Conservation (phyloP, 352 stramenopile genomes). For the Phytophthora kernoviae region DNA sequence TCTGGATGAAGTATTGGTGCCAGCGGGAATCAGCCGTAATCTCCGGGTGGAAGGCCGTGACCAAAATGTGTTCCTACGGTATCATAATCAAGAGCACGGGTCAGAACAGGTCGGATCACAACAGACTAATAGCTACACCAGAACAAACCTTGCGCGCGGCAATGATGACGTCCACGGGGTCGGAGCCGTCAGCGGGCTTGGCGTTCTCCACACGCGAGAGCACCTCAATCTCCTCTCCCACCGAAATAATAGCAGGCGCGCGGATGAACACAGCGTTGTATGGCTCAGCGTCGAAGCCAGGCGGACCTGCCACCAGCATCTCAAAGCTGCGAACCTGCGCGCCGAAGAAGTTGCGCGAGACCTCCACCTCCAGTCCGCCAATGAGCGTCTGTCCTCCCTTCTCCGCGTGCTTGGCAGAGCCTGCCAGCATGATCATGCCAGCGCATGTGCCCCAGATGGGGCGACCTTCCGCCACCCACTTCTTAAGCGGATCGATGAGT, state of each 20-base stretch:
- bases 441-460: slow-evolving; percentile 97
- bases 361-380: slow-evolving; percentile 94
- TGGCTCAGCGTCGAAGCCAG: slow-evolving; percentile 56
- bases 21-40: slow-evolving; percentile 93
- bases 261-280: slow-evolving; percentile 98
- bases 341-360: slow-evolving; percentile 98
- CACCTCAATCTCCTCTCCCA: slow-evolving; percentile 89
- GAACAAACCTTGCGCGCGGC: slow-evolving; percentile 64
- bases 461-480: slow-evolving; percentile 69
- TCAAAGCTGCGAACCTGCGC: slow-evolving; percentile 91
- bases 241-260: slow-evolving; percentile 94
- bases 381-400: slow-evolving; percentile 94
- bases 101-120: neutral
- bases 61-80: slow-evolving; percentile 88
- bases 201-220: slow-evolving; percentile 88
- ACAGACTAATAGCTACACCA: neutral
- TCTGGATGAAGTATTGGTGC: slow-evolving; percentile 95
- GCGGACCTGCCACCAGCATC: slow-evolving; percentile 62
- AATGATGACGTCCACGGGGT: slow-evolving; percentile 83
- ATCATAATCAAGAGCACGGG: neutral
- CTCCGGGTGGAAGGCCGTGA: slow-evolving; percentile 97
- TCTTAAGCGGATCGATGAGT: slow-evolving; percentile 74
- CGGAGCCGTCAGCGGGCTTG: slow-evolving; percentile 73
- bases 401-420: slow-evolving; percentile 82
- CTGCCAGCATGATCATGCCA: slow-evolving; percentile 96